Percentiles rank a stretch among this genome's conserved stretches.
phyloP scores from a whole-genome alignment of 768 basidiomycete species.

The Auriscalpium orientale region DNA sequence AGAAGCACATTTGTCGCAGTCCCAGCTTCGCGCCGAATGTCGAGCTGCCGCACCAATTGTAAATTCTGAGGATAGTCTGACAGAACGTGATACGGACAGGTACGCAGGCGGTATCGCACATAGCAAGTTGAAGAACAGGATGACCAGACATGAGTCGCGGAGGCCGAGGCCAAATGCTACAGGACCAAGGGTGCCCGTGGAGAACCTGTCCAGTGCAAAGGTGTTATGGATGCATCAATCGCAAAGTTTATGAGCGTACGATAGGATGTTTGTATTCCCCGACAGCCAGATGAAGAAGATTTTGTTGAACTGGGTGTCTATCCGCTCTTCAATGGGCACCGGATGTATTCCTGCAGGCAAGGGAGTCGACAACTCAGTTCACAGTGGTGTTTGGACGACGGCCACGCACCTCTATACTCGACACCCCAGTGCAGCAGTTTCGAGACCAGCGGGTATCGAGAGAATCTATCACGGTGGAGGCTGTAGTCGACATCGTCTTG shows the following conservation, averaged over 20 bases:
- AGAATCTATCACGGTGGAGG: not conserved
- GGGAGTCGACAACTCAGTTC: too few relatives aligned
- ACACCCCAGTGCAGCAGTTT: constrained; percentile 25
- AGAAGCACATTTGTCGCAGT: constrained; percentile 74
- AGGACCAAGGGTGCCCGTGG: constrained; percentile 40
- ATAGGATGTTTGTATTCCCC: constrained; percentile 32
- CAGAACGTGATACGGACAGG: constrained; percentile 23
- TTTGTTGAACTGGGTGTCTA: constrained; percentile 32
- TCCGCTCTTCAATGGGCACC: constrained; percentile 24
- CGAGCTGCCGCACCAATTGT: constrained; percentile 25
- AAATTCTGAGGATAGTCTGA: not conserved
- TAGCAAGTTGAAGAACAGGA: constrained; percentile 40
- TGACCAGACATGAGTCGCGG: constrained; percentile 37
- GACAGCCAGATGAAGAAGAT: constrained; percentile 37
- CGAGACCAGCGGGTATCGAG: constrained; percentile 4
- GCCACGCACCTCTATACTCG: constrained; percentile 23
- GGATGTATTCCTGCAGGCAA: constrained; percentile 27
- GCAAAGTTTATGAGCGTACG: constrained; percentile 15
- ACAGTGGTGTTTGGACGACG: not conserved
- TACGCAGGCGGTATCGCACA: constrained; percentile 36
- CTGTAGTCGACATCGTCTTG: too few relatives aligned
- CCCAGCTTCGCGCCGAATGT: constrained; percentile 77
- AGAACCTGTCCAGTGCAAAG: constrained; percentile 26
- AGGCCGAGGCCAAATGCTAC: constrained; percentile 35
- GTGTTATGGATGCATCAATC: not conserved